Evolutionary conservation across 176 grass and related monocot genomes (phyloP), one percentile per base, ranked within the genome.

Genomic region (Saccharum officinarum): DNA sequence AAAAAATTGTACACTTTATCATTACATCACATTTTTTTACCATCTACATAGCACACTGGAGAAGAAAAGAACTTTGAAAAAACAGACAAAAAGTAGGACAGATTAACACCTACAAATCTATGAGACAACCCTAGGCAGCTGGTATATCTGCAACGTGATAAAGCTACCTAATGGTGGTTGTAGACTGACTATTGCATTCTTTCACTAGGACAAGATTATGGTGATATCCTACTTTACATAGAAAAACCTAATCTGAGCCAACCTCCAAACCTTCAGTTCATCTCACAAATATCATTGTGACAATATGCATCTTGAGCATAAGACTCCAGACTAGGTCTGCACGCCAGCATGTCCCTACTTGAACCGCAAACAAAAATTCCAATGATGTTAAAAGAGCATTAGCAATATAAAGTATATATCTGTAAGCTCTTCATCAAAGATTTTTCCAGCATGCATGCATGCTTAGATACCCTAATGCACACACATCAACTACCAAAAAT

Each of bases 321-420:
- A 87, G 69, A 63, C 84, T 83, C 75, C 84, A 42, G 33, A 40
- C 38, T 83, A 87, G 45, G 83, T 87, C 80, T 74, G 68, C 74
- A 47, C 18, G 46, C 46, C 38, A 15, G 13, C 12, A 49, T 15
- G 14, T 4, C 46, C 46, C 46, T 49, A 49, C 13, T 49, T 49
- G 14, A 49, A 15, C 13, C 46, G 4, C 46, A 49, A 49, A 49
- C 71, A 87, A 38, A 83, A 75, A 69, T 20, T 77, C 8, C 33
- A 79, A 73, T 67, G 68, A 80, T 25, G 59, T 79, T 57, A 83
- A 73, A n/a, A 30, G 30, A 73, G 67, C 30, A 47, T 69, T 80
- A 87, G 84, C 38, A 61, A 79, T 14, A 79, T 30, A 83, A 83
- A 68, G 57, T 8, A 65, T 30, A 25, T 57, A 28, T 47, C 0